A percentile compares a stretch with the other conserved stretches of the same genome.
Evolutionary conservation across 257 asterid species (phyloP).

Genomic region (Forsythia viridissima): DNA sequence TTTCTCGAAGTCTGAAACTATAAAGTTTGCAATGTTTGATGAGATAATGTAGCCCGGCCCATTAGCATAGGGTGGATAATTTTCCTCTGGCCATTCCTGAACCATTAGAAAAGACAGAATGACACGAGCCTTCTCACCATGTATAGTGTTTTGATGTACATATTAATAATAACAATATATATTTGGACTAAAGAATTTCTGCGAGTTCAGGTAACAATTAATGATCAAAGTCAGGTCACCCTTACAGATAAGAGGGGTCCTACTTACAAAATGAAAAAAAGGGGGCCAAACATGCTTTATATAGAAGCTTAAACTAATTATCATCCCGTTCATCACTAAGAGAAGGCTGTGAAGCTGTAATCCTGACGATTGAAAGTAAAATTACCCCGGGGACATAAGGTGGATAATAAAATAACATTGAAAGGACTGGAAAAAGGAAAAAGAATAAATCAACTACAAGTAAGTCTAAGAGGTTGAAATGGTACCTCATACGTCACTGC

Average conservation of each 20-base stretch:
- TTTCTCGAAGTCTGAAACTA: conserved; percentile 67
- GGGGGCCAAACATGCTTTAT: too few species aligned
- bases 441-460: not conserved
- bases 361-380: not conserved
- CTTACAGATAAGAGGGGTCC: not conserved
- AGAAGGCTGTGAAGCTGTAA: too few species aligned
- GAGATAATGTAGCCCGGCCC: conserved; percentile 97
- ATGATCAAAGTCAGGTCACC: too few species aligned
- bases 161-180: too few species aligned
- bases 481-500: conserved; percentile 86
- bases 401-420: not conserved
- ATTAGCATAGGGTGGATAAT: conserved; percentile 92
- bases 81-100: conserved; percentile 99
- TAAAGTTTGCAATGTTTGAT: conserved; percentile 66
- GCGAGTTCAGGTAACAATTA: too few species aligned
- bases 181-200: not conserved
- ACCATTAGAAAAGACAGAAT: conserved; percentile 3
- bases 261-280: too few species aligned
- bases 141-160: not conserved
- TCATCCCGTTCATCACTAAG: not conserved
- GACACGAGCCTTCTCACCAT: not conserved
- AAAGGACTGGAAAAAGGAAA: not conserved
- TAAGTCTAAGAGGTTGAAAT: not conserved
- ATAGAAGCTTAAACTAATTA: not conserved
- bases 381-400: not conserved